phyloP scores from a whole-genome alignment of 148 eudicot genomes.

The Suaeda aralocaspica region DNA sequence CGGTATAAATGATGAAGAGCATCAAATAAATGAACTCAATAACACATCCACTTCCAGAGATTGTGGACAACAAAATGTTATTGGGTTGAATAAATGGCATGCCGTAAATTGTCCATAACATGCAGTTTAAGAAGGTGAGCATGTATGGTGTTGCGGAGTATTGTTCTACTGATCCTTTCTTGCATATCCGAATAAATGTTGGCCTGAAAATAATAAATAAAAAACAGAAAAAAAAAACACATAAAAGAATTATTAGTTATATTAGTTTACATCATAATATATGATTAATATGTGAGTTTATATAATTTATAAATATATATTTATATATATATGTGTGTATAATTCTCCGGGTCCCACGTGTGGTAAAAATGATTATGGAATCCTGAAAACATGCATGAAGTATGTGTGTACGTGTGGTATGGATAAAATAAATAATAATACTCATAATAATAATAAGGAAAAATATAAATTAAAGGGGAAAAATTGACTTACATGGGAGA shows the following conservation, averaged over 20 bases:
- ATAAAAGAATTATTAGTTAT: background rate
- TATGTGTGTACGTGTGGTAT: background rate
- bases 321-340: background rate
- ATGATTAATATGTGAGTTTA: no score
- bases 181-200: slow-evolving; percentile 63
- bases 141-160: slow-evolving; percentile 71
- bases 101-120: slow-evolving; percentile 72
- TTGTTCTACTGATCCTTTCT: slow-evolving; percentile 71
- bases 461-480: no score
- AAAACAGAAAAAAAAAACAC: background rate
- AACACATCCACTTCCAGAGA: slow-evolving; percentile 50
- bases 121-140: slow-evolving; percentile 66
- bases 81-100: slow-evolving; percentile 78
- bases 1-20: slow-evolving; percentile 51
- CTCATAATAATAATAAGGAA: no score
- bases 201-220: slow-evolving; percentile 39
- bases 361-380: background rate
- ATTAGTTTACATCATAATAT: background rate
- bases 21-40: slow-evolving; percentile 57
- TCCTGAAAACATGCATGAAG: background rate
- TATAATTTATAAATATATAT: no score
- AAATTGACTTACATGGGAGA: slow-evolving; percentile 30
- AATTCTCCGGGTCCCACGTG: background rate
- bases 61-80: slow-evolving; percentile 51
- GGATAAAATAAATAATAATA: background rate